phyloP scores from a whole-genome alignment of 257 asterid species.

The Striga asiatica region DNA sequence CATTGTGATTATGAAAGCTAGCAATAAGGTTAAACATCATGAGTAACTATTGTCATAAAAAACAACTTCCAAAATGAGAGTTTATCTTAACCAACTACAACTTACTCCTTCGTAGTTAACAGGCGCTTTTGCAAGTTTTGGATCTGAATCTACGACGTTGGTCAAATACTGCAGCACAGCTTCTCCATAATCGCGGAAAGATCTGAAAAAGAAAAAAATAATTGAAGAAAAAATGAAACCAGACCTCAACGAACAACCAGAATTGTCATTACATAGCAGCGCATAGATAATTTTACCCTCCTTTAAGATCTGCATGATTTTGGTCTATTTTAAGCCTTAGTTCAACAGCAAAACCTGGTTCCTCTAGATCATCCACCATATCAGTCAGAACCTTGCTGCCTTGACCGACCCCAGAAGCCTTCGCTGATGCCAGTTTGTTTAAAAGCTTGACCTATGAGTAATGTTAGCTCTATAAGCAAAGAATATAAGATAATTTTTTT shows the following conservation, averaged over 20 bases:
- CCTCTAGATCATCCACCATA: constrained; percentile 84
- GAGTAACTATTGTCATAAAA: background rate
- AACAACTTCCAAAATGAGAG: background rate
- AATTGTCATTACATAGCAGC: constrained; percentile 3
- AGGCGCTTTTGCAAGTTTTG: constrained; percentile 77
- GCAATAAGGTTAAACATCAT: background rate
- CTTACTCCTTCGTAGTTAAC: constrained; percentile 95
- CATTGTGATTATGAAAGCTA: background rate
- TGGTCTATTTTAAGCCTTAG: constrained; percentile 82
- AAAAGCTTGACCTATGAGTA: constrained; percentile 71
- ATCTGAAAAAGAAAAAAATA: constrained; percentile 38
- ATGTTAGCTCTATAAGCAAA: constrained; percentile 4
- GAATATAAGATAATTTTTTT: background rate
- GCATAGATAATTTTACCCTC: constrained; percentile 49
- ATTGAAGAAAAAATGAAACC: constrained; percentile 1
- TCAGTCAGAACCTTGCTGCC: constrained; percentile 97
- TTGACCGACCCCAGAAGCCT: constrained; percentile 64
- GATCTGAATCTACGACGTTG: constrained; percentile 37
- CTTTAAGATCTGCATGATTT: constrained; percentile 73
- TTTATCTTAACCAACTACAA: background rate
- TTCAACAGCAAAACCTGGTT: constrained; percentile 71
- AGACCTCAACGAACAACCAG: constrained; percentile 1
- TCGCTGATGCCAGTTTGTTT: constrained; percentile 93
- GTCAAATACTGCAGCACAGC: constrained; percentile 65
- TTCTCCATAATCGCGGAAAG: constrained; percentile 94